Conservation (phyloP, 2,329 filamentous ascomycete genomes). For the Ophiostoma fasciatum region DNA sequence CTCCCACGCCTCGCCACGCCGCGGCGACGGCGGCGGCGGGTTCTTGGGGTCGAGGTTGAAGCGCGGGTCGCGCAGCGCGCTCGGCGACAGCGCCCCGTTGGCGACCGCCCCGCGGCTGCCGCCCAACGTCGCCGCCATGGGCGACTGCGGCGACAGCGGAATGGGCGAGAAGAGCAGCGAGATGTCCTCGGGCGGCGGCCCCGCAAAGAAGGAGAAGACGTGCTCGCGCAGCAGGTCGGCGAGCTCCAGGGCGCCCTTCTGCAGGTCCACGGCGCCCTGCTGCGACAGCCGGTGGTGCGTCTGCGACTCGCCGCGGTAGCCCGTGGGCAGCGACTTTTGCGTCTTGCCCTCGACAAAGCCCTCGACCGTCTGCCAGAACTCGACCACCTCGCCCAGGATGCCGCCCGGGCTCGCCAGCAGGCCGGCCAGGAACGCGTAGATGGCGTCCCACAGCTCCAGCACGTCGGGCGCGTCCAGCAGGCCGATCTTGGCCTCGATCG, state of each 20-base stretch:
- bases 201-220: conserved; percentile 68
- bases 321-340: conserved; percentile 63
- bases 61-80: conserved; percentile 50
- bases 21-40: conserved; percentile 61
- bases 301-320: conserved; percentile 67
- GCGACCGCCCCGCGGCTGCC: not conserved
- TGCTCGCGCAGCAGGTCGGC: conserved; percentile 69
- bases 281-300: conserved; percentile 67
- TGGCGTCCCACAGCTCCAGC: conserved; percentile 85
- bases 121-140: conserved; percentile 32
- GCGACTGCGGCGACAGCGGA: conserved; percentile 53
- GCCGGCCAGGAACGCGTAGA: conserved; percentile 56
- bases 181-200: conserved; percentile 80
- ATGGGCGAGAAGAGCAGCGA: conserved; percentile 74
- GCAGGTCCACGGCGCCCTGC: conserved; percentile 55
- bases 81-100: conserved; percentile 31
- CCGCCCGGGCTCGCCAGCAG: conserved; percentile 69
- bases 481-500: conserved; percentile 42
- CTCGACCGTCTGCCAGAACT: conserved; percentile 87
- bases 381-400: conserved; percentile 73
- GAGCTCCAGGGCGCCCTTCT: conserved; percentile 67
- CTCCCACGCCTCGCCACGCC: conserved; percentile 75
- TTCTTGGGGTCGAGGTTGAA: conserved; percentile 71
- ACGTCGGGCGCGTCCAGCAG: conserved; percentile 68
- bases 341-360: conserved; percentile 79